Conservation (phyloP, 2,329 filamentous ascomycete species). For the Trichoderma sp. region DNA sequence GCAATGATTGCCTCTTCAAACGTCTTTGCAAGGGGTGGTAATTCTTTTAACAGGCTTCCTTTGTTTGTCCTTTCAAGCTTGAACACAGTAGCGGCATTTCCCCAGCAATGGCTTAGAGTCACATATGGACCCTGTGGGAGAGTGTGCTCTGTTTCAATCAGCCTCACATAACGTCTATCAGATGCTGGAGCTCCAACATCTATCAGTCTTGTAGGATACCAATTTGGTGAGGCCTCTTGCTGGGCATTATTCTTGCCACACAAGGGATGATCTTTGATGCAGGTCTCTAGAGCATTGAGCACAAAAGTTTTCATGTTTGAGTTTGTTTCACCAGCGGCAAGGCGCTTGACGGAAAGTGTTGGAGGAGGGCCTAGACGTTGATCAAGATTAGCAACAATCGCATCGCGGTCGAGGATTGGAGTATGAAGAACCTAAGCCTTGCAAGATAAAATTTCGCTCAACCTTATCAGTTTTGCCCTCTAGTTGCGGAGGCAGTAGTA, state of each 20-base stretch:
- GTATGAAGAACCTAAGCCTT: neutral
- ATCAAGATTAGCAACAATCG: neutral
- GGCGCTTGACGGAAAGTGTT: neutral
- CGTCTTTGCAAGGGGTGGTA: neutral
- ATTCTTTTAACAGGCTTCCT: neutral
- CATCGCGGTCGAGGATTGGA: neutral
- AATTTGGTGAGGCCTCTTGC: neutral
- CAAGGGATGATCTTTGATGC: neutral
- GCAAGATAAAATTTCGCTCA: neutral
- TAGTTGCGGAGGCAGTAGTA: neutral
- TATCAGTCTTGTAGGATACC: neutral
- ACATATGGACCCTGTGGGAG: neutral
- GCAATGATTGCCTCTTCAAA: neutral
- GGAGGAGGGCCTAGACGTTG: neutral
- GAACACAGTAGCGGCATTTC: neutral
- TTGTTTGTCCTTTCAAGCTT: neutral
- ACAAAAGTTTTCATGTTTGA: neutral
- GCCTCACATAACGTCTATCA: neutral
- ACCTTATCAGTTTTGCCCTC: neutral
- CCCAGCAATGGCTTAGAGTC: neutral
- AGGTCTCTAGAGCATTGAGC: neutral
- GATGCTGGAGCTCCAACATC: neutral
- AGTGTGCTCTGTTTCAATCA: neutral
- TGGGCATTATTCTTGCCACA: neutral
- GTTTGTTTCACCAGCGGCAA: neutral